Base-by-base conservation (phyloP, 306 rosid species). In the Abrus pulchellus region DNA sequence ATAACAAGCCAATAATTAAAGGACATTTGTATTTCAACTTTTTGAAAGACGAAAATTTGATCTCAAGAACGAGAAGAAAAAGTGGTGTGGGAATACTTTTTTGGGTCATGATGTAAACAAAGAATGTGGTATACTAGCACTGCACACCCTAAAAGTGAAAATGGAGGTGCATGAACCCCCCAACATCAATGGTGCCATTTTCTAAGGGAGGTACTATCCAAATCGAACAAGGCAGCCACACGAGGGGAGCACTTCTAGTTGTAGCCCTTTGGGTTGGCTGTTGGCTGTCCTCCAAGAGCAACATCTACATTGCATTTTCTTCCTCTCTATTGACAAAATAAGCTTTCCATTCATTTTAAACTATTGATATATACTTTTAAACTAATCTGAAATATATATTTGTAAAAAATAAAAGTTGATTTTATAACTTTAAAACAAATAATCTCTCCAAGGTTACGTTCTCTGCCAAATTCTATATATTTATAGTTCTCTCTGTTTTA, bases 281-380 rank as follows among this genome's bases (percentile, higher is more conserved):
- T 53, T 77, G 74, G 66, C 33, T 65, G 66, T 77, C 55, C 75
- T 28, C 59, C 68, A 10, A 45, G 36, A 65, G 9, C 75, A 47
- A 13, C 11, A 5, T 33, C 28, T 4, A 2, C 30, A 29, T 14
- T 43, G 2, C 62, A 48, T 67, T 78, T 67, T 54, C 3, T 40
- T 52, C 3, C 32, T 66, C 66, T 20, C 27, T 34, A 7, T 38
- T 27, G 13, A 27, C 7, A 55, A 52, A 52, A 34, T 68, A 49
- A 54, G 67, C 69, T 47, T 49, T 20, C 20, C 20, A 20, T 20
- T 20, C 20, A 20, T 20, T 20, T 20, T 20, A 20, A 20, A 20
- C 0, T 0, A 20, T 20, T 20, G 20, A 20, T 20, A 20, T 20
- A 20, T 20, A 20, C 20, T 20, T 20, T 20, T 20, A 20, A 20